A percentile compares a stretch with the other conserved stretches of the same genome.
Evolutionary conservation across 1,284 basidiomycete genomes (phyloP).

Genomic region (Coniophora puteana): DNA sequence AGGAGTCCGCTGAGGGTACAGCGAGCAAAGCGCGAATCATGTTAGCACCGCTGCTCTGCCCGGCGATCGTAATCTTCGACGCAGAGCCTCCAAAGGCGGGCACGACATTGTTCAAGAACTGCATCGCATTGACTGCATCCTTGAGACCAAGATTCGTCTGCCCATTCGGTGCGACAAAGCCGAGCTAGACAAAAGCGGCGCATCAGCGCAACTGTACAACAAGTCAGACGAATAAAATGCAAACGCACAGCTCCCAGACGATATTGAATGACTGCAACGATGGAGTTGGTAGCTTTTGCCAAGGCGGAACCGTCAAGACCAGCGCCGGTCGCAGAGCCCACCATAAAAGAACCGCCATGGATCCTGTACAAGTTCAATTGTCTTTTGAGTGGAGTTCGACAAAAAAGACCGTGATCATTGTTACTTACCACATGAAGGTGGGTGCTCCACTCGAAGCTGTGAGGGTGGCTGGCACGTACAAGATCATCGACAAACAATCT

Average conservation of each 20-base stretch:
- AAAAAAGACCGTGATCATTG: not conserved
- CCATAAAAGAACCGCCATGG: conserved; percentile 81
- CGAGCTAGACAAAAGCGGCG: conserved; percentile 50
- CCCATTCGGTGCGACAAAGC: conserved; percentile 66
- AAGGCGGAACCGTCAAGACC: conserved; percentile 80
- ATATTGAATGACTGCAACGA: conserved; percentile 86
- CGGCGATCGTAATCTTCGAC: conserved; percentile 75
- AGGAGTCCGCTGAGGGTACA: conserved; percentile 55
- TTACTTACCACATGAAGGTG: conserved; percentile 61
- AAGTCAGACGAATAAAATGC: conserved; percentile 1
- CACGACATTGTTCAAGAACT: conserved; percentile 59
- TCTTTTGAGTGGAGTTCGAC: conserved; percentile 9
- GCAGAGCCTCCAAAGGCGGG: conserved; percentile 68
- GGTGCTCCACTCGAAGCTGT: conserved; percentile 37
- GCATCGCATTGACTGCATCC: conserved; percentile 68
- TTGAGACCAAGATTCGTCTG: conserved; percentile 68
- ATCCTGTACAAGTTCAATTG: conserved; percentile 63
- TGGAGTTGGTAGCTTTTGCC: conserved; percentile 67
- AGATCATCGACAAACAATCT: conserved; percentile 74
- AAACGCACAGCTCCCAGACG: conserved; percentile 76
- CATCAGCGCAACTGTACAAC: conserved; percentile 1
- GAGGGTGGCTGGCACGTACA: conserved; percentile 60
- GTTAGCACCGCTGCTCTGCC: conserved; percentile 83
- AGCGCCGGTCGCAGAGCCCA: conserved; percentile 67
- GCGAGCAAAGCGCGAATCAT: conserved; percentile 77